A percentile compares a stretch with the other conserved stretches of the same genome.
Conservation (phyloP, 148 eudicot genomes). For the Rhododendron vialii region DNA sequence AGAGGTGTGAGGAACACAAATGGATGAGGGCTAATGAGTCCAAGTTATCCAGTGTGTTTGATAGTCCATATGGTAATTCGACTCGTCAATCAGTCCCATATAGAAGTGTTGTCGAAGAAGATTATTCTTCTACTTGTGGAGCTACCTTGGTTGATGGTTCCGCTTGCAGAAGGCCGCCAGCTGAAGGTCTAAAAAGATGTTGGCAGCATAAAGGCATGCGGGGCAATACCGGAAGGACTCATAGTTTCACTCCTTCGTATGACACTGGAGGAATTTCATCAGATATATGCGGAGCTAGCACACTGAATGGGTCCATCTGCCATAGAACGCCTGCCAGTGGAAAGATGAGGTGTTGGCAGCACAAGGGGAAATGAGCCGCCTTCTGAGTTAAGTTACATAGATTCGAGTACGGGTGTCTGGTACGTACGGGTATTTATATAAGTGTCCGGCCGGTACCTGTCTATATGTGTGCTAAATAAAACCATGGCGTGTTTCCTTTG, state of each 20-base stretch:
- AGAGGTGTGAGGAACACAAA: conserved; percentile 30
- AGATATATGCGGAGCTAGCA: conserved; percentile 13
- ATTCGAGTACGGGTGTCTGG: background rate
- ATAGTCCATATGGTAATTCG: background rate
- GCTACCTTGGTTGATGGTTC: conserved; percentile 7
- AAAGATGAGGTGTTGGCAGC: conserved; percentile 20
- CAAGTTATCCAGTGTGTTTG: background rate
- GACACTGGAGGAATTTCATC: background rate
- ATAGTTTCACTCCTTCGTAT: background rate
- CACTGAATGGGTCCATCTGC: conserved; percentile 15
- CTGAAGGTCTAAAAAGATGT: conserved; percentile 12
- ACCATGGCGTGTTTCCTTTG: background rate
- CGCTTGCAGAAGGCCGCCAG: conserved; percentile 2
- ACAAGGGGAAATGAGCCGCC: conserved; percentile 15
- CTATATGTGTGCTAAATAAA: background rate
- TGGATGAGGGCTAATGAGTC: conserved; percentile 16
- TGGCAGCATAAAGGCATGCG: background rate
- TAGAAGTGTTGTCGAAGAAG: background rate
- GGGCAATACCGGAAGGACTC: background rate
- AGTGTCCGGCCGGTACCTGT: background rate
- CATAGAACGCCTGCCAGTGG: conserved; percentile 10
- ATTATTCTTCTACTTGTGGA: conserved; percentile 12
- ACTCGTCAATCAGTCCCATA: background rate
- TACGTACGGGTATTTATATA: background rate
- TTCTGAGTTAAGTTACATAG: background rate